These are phyloP conservation scores for Ogataea minuta DNA, from an alignment of 805 yeast species.

Conservation along the genomic window DNA sequence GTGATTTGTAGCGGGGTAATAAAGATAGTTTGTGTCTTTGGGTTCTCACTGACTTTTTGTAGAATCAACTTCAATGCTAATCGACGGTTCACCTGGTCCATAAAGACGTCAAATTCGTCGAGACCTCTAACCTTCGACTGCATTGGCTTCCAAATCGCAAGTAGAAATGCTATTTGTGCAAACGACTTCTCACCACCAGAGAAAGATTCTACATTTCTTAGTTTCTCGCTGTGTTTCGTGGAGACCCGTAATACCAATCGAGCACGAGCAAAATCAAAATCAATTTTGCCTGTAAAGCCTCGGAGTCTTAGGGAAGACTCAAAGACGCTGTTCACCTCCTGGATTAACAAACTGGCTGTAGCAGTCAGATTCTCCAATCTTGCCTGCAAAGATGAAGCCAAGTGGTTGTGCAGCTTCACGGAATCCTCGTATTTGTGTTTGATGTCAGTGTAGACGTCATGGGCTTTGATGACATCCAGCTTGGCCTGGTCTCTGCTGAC, in stretches of 20 bases:
- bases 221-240: slow-evolving; percentile 54
- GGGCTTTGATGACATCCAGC: slow-evolving; percentile 43
- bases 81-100: slow-evolving; percentile 90
- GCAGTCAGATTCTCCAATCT: slow-evolving; percentile 43
- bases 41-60: slow-evolving; percentile 58
- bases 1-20: slow-evolving; percentile 93
- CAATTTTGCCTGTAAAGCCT: slow-evolving; percentile 71
- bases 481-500: slow-evolving; percentile 56
- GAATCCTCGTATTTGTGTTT: slow-evolving; percentile 39
- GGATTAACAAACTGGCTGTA: slow-evolving; percentile 41
- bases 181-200: slow-evolving; percentile 98
- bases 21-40: slow-evolving; percentile 80
- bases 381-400: slow-evolving; percentile 38
- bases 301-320: slow-evolving; percentile 59
- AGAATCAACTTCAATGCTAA: slow-evolving; percentile 75
- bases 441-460: slow-evolving; percentile 43
- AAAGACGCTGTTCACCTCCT: slow-evolving; percentile 54
- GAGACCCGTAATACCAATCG: slow-evolving; percentile 58
- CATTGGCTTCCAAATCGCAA: slow-evolving; percentile 94
- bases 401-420: slow-evolving; percentile 27
- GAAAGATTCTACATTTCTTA: slow-evolving; percentile 73
- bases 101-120: slow-evolving; percentile 96
- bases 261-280: slow-evolving; percentile 54
- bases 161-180: slow-evolving; percentile 81
- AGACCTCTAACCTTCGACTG: slow-evolving; percentile 81